Evolutionary conservation across 2,329 filamentous ascomycete species (phyloP).

Genomic region (Paramyrothecium sp.): DNA sequence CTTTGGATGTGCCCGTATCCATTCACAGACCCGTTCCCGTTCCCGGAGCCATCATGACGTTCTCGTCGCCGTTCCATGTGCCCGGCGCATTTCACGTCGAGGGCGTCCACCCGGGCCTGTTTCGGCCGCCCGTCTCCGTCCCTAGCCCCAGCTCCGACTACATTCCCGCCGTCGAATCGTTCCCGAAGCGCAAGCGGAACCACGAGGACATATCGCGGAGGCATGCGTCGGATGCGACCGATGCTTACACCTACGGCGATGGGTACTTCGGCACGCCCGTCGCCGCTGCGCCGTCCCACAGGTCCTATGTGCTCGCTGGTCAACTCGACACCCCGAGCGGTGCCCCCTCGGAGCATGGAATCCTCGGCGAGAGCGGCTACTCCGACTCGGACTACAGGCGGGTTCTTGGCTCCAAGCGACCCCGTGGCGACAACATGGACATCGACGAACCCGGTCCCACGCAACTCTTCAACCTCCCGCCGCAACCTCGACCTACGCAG

Average conservation of each 20-base stretch:
- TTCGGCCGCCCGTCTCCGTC: slow-evolving; percentile 42
- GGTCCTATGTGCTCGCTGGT: slow-evolving; percentile 49
- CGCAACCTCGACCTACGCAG: slow-evolving; percentile 25
- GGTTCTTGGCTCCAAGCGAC: slow-evolving; percentile 47
- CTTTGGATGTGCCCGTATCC: no score
- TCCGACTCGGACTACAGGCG: slow-evolving; percentile 57
- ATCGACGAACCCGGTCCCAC: slow-evolving; percentile 27
- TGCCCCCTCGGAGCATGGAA: slow-evolving; percentile 24
- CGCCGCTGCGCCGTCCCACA: slow-evolving; percentile 11
- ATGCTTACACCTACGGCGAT: slow-evolving; percentile 11
- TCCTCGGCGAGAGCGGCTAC: slow-evolving; percentile 53
- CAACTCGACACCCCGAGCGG: slow-evolving; percentile 50
- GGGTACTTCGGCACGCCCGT: slow-evolving; percentile 18
- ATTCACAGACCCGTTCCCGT: no score
- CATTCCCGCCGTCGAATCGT: slow-evolving; percentile 25
- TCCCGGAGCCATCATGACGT: background rate
- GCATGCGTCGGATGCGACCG: slow-evolving; percentile 13
- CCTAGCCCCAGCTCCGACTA: slow-evolving; percentile 38
- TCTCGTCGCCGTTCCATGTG: slow-evolving; percentile 26
- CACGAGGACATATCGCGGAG: slow-evolving; percentile 26
- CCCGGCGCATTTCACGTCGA: slow-evolving; percentile 32
- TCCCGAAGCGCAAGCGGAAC: slow-evolving; percentile 45
- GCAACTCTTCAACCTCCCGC: slow-evolving; percentile 28
- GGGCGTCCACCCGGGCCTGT: slow-evolving; percentile 43
- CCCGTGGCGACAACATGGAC: slow-evolving; percentile 32